A percentile compares a stretch with the other conserved stretches of the same genome.
phyloP scores from a whole-genome alignment of 2,329 filamentous ascomycete species.

The Aureobasidium namibiae region DNA sequence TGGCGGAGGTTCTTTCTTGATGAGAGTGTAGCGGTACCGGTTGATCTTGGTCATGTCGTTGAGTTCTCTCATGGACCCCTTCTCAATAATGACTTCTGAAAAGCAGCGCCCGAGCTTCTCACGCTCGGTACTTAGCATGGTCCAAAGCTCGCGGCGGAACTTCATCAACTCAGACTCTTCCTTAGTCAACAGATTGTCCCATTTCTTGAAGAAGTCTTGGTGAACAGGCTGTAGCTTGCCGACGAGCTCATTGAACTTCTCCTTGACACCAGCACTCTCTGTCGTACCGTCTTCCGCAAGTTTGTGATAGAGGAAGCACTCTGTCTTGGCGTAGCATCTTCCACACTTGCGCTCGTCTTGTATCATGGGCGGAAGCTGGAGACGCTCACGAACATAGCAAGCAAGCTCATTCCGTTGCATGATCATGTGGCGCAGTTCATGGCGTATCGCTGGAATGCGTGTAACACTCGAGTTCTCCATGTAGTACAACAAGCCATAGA shows the following conservation, averaged over 20 bases:
- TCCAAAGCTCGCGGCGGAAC: conserved; percentile 86
- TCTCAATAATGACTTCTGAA: conserved; percentile 73
- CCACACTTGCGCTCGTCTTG: conserved; percentile 73
- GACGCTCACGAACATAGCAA: conserved; percentile 72
- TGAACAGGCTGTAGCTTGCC: conserved; percentile 42
- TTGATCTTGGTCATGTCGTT: conserved; percentile 66
- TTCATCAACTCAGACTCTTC: conserved; percentile 89
- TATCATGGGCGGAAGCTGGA: conserved; percentile 78
- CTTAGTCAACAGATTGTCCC: conserved; percentile 87
- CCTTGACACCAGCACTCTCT: conserved; percentile 70
- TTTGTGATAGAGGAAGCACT: conserved; percentile 91
- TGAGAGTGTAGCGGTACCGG: conserved; percentile 75
- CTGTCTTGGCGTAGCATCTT: conserved; percentile 79
- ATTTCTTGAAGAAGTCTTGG: conserved; percentile 81
- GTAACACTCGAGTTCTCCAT: conserved; percentile 83
- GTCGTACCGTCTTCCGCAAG: conserved; percentile 76
- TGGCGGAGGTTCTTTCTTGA: conserved; percentile 53
- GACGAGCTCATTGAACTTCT: conserved; percentile 75
- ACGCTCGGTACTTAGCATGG: conserved; percentile 81
- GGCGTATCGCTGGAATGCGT: conserved; percentile 73
- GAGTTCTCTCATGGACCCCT: conserved; percentile 65
- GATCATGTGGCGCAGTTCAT: conserved; percentile 92
- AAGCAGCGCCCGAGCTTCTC: conserved; percentile 88
- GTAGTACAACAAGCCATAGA: conserved; percentile 88
- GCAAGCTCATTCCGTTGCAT: conserved; percentile 90